Conservation (phyloP, 2,329 filamentous ascomycete genomes). For the Cytospora chrysosperma region DNA sequence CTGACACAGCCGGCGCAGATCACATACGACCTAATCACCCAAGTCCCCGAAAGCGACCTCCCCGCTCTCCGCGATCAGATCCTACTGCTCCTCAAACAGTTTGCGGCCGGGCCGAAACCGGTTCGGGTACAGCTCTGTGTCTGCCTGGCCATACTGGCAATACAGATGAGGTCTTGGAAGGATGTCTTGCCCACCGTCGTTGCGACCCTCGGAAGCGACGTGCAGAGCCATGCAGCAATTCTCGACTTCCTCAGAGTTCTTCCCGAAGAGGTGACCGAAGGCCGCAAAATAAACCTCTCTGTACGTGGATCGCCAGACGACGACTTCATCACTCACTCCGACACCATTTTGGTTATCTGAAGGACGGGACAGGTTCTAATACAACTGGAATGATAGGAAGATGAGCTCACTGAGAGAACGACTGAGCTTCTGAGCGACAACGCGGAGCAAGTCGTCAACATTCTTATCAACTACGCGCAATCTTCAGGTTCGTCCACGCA, state of each 20-base stretch:
- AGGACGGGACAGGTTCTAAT: constrained; percentile 45
- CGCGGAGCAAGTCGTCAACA: constrained; percentile 78
- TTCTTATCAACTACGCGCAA: constrained; percentile 87
- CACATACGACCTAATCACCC: constrained; percentile 85
- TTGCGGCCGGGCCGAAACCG: constrained; percentile 76
- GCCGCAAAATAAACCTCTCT: constrained; percentile 98
- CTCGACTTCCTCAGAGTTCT: constrained; percentile 96
- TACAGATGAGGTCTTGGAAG: constrained; percentile 95
- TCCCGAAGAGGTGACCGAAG: constrained; percentile 97
- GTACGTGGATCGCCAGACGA: constrained; percentile 73
- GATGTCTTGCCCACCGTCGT: constrained; percentile 85
- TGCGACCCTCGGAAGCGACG: constrained; percentile 70
- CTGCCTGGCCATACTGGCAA: constrained; percentile 88
- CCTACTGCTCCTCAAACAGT: constrained; percentile 76
- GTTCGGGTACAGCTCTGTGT: constrained; percentile 92
- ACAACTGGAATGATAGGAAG: constrained; percentile 69
- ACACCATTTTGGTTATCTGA: constrained; percentile 35
- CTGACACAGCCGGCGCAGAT: constrained; percentile 59
- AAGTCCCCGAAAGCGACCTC: constrained; percentile 75
- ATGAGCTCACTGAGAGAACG: constrained; percentile 84
- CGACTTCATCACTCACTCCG: constrained; percentile 41
- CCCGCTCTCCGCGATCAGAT: constrained; percentile 80
- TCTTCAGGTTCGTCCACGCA: constrained; percentile 69
- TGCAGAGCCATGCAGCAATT: constrained; percentile 79
- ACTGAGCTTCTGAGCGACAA: constrained; percentile 89